These are phyloP conservation scores for Diaporthe batatas DNA, from an alignment of 2,329 filamentous ascomycete species.

Conservation along the genomic window DNA sequence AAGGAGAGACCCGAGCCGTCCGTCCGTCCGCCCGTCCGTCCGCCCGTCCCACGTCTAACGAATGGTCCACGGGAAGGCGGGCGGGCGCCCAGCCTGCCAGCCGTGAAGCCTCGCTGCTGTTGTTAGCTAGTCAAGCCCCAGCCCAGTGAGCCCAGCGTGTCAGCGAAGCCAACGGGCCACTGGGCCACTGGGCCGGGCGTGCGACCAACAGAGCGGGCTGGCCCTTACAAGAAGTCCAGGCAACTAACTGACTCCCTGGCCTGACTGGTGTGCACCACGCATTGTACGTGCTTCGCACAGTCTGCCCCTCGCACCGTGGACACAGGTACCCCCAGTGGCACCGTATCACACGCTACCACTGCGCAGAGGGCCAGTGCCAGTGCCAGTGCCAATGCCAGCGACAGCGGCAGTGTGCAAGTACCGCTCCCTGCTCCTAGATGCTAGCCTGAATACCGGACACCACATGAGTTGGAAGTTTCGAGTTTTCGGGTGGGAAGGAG, in stretches of 20 bases:
- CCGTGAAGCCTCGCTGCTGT: neutral
- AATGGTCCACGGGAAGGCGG: slow-evolving; percentile 4
- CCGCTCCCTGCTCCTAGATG: neutral
- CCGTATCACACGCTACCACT: slow-evolving; percentile 1
- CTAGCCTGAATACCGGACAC: slow-evolving; percentile 16
- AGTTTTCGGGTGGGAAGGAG: neutral
- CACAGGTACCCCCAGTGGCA: neutral
- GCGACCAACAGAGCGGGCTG: neutral
- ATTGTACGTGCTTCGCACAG: neutral
- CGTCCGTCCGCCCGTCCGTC: slow-evolving; percentile 1
- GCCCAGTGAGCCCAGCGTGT: neutral
- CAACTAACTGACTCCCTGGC: no score
- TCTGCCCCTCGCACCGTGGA: slow-evolving; percentile 25
- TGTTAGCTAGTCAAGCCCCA: neutral
- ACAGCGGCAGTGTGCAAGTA: slow-evolving; percentile 1
- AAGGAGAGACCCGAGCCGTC: slow-evolving; percentile 25
- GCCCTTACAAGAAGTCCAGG: neutral
- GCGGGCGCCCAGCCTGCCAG: neutral
- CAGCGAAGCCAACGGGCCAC: neutral
- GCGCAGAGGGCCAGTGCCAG: no score
- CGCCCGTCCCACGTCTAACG: slow-evolving; percentile 14
- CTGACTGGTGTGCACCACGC: neutral
- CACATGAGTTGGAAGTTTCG: neutral
- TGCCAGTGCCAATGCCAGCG: neutral
- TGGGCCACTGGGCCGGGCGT: no score